phyloP scores from a whole-genome alignment of 1,139 yeast genomes.

The Kurtzmaniella quercitrusa region DNA sequence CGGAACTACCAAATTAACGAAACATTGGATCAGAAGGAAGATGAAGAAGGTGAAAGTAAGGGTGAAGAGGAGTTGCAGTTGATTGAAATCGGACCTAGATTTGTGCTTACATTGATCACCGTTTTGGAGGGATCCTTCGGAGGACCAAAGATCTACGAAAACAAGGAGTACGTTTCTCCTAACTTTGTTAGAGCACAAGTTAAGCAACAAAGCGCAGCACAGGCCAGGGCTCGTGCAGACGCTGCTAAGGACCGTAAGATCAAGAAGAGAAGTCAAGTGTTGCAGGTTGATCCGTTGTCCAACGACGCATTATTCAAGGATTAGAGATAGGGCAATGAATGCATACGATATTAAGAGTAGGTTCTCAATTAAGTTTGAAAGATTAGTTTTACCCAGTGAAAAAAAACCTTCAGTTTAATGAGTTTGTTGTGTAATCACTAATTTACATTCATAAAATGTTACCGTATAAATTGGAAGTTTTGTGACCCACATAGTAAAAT shows the following conservation, averaged over 20 bases:
- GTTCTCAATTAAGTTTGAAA: too few species aligned
- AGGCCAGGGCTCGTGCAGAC: conserved; percentile 74
- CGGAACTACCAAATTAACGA: conserved; percentile 93
- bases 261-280: conserved; percentile 69
- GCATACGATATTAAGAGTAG: neutral
- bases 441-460: too few species aligned
- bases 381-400: too few species aligned
- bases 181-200: conserved; percentile 90
- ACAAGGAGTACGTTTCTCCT: conserved; percentile 95
- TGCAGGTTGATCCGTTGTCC: conserved; percentile 80
- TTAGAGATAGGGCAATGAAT: conserved; percentile 1
- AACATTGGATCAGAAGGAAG: conserved; percentile 52
- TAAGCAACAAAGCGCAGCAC: conserved; percentile 74
- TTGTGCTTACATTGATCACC: conserved; percentile 88
- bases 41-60: conserved; percentile 32
- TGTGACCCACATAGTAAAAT: too few species aligned
- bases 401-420: too few species aligned
- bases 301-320: conserved; percentile 72
- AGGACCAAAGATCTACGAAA: conserved; percentile 96
- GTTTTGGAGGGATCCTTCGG: conserved; percentile 96
- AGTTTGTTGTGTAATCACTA: too few species aligned
- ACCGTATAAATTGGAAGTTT: too few species aligned
- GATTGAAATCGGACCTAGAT: conserved; percentile 96
- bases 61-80: conserved; percentile 58
- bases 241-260: conserved; percentile 75